phyloP scores from a whole-genome alignment of 306 rosid species.

The Lathyrus sativus region DNA sequence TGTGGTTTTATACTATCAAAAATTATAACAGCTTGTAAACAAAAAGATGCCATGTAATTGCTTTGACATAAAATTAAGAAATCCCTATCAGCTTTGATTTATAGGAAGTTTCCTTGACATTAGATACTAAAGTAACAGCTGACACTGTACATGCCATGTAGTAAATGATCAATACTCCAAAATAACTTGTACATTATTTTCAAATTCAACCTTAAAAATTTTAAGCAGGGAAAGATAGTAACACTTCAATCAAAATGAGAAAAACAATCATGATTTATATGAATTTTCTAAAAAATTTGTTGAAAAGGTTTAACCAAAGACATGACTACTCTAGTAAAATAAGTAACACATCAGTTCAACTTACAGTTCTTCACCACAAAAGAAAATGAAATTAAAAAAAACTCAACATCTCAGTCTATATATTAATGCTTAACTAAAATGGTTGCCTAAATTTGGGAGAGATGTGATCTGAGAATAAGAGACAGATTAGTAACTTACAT shows the following conservation, averaged over 20 bases:
- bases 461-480: conserved; percentile 21
- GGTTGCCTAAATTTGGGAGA: not conserved
- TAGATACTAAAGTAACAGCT: conserved; percentile 12
- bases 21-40: conserved; percentile 6
- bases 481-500: conserved; percentile 60
- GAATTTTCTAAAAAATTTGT: not conserved
- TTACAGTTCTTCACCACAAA: conserved; percentile 10
- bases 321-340: not conserved
- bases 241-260: conserved; percentile 23
- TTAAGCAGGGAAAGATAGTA: conserved; percentile 2
- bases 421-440: not conserved
- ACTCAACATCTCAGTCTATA: not conserved
- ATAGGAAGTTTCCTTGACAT: conserved; percentile 3
- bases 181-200: conserved; percentile 15
- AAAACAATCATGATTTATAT: conserved; percentile 16
- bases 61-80: conserved; percentile 12
- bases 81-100: conserved; percentile 2
- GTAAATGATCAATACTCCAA: not conserved
- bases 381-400: not conserved
- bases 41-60: conserved; percentile 16
- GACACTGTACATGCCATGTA: not conserved
- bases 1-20: conserved; percentile 10
- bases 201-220: conserved; percentile 8
- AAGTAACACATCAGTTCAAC: conserved; percentile 12
- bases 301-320: conserved; percentile 6